Evolutionary conservation across 441 rosid genomes (phyloP).

Genomic region (Bruguiera hainesii): DNA sequence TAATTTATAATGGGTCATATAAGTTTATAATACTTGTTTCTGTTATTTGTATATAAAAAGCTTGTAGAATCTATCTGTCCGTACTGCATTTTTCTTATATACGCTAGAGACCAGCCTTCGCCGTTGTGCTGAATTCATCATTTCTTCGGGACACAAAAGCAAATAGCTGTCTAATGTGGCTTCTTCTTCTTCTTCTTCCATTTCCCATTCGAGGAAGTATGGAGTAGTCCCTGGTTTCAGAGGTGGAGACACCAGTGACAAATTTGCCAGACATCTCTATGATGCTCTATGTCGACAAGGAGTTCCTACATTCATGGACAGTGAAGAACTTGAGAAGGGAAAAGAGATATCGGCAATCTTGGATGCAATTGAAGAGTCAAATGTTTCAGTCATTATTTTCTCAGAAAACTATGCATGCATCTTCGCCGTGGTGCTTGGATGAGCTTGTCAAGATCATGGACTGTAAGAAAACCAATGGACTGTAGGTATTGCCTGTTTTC

Average conservation of each 20-base stretch:
- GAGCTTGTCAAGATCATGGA: neutral
- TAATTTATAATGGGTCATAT: too few relatives aligned
- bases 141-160: too few relatives aligned
- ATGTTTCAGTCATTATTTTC: neutral
- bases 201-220: neutral
- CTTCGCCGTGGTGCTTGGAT: slow-evolving; percentile 9
- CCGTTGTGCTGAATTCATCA: too few relatives aligned
- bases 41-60: too few relatives aligned
- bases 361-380: neutral
- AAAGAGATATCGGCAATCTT: neutral
- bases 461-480: neutral
- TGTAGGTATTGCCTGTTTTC: neutral
- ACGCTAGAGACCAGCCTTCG: too few relatives aligned
- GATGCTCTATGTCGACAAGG: neutral
- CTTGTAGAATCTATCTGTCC: too few relatives aligned
- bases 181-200: neutral
- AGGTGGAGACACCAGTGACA: neutral
- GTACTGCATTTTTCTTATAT: too few relatives aligned
- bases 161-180: neutral
- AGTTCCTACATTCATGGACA: neutral
- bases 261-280: neutral
- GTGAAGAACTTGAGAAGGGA: neutral
- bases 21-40: too few relatives aligned
- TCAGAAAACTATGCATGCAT: slow-evolving; percentile 8
- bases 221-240: neutral